phyloP scores from a whole-genome alignment of 2,329 filamentous ascomycete genomes.

The Fusarium circinatum region DNA sequence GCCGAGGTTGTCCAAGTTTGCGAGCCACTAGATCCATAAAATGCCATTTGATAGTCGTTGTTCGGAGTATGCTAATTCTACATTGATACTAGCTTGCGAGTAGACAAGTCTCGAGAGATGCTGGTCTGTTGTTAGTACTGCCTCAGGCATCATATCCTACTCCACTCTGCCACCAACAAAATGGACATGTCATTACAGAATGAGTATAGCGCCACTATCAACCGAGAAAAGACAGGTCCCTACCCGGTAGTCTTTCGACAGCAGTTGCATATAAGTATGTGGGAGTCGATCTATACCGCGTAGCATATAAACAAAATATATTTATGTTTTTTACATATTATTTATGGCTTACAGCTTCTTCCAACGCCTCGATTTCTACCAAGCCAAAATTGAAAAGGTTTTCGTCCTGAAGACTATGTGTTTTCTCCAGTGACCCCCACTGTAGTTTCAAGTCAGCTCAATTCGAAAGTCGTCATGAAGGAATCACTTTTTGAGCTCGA shows the following conservation, averaged over 20 bases:
- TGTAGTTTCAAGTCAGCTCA: no score
- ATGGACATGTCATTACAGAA: background rate
- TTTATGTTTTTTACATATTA: accelerated
- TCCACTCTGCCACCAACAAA: background rate
- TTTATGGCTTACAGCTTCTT: background rate
- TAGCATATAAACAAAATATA: background rate
- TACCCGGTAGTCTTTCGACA: background rate
- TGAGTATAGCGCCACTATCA: background rate
- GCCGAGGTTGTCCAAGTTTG: background rate
- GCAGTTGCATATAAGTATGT: background rate
- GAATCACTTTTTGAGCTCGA: background rate
- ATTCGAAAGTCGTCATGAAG: background rate
- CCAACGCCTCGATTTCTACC: background rate
- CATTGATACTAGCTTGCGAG: background rate
- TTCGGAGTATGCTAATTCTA: background rate
- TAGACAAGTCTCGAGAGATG: background rate
- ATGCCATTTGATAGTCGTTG: background rate
- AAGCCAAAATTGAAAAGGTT: no score
- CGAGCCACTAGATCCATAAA: background rate
- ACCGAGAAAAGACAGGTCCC: background rate
- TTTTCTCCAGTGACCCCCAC: no score
- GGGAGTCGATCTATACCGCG: background rate
- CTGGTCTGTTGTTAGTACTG: background rate
- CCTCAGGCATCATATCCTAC: background rate
- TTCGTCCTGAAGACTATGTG: no score